Base-by-base conservation (phyloP, 495 filamentous ascomycete genomes). In the Annulohypoxylon moriforme region DNA sequence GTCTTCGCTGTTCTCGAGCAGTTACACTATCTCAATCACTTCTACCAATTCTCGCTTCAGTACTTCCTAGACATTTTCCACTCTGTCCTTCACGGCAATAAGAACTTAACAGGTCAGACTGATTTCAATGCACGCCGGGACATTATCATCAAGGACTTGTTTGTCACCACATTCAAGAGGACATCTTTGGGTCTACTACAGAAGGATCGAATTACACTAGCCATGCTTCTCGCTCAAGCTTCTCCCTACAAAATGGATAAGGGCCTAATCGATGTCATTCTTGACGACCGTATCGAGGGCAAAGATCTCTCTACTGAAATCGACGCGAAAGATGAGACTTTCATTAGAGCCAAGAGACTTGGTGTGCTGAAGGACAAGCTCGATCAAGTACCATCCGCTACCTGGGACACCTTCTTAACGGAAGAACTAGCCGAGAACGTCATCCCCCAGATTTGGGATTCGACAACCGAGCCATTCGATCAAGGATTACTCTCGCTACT, bases 61-160 rank as follows among this genome's bases (percentile, higher is more conserved):
- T 99, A 95, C 81, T 99, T 99, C 79, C 87, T 96, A 14, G 93
- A 97, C 75, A 99, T 99, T 71, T 98, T 99, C 87, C 89, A 96
- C 76, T 90, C 92, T 0, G 95, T 99, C 36, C 87, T 99, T 18
- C 92, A 91, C 73, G 85, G 88, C 60, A 96, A 96, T 80, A 91
- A 91, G 73, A 87, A 87, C 25, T 86, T 97, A 56, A 86, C 88
- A 6, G 85, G 83, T 36, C 90, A 93, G 79, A 90, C 85, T 62
- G 91, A 96, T 68, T 88, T 95, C 77, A 87, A 92, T 61, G 82
- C 82, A 4, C 90, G 96, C 31, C 88, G 94, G 20, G 90, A 97
- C 69, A 89, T 94, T 71, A 98, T 99, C 69, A 87, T 98, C 61
- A 87, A 87, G 66, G 90, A 96, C 77, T 84, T 99, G 36, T 98